These are phyloP conservation scores for Suhomyces coccinellae DNA, from an alignment of 1,139 yeast genomes.

Conservation along the genomic window DNA sequence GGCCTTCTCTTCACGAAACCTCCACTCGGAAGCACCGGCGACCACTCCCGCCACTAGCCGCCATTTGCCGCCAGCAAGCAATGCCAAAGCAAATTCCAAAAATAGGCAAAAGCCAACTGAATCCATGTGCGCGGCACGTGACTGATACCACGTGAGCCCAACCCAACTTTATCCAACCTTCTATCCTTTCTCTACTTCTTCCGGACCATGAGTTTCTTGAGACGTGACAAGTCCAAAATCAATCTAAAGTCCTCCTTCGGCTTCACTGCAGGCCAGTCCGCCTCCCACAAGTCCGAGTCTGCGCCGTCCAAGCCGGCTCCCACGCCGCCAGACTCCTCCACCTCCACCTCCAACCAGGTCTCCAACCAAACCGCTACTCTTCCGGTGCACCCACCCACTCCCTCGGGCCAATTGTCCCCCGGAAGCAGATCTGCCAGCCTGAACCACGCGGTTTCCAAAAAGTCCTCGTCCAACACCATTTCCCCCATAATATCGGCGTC, in stretches of 20 bases:
- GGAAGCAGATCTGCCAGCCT: not conserved
- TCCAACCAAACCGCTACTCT: too few relatives aligned
- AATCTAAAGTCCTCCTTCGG: slow-evolving; percentile 19
- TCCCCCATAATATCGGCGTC: slow-evolving; percentile 14
- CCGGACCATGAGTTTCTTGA: slow-evolving; percentile 29
- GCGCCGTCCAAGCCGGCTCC: not conserved
- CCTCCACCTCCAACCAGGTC: not conserved
- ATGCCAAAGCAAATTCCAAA: too few relatives aligned
- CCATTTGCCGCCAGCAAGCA: too few relatives aligned
- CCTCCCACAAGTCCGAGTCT: slow-evolving; percentile 4
- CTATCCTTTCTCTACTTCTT: not conserved
- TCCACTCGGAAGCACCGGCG: too few relatives aligned
- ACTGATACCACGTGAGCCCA: not conserved
- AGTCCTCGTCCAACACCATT: slow-evolving; percentile 11
- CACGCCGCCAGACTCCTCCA: not conserved
- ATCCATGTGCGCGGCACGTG: too few relatives aligned
- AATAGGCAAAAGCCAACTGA: too few relatives aligned
- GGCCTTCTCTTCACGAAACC: too few relatives aligned
- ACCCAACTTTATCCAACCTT: not conserved
- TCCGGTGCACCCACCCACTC: not conserved
- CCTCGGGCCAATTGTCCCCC: slow-evolving; percentile 5
- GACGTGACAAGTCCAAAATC: slow-evolving; percentile 30
- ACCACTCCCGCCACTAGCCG: too few relatives aligned
- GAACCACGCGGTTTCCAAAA: slow-evolving; percentile 5
- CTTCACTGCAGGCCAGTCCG: slow-evolving; percentile 18